Base-by-base conservation (phyloP, 805 yeast species). In the Naumovozyma baii region DNA sequence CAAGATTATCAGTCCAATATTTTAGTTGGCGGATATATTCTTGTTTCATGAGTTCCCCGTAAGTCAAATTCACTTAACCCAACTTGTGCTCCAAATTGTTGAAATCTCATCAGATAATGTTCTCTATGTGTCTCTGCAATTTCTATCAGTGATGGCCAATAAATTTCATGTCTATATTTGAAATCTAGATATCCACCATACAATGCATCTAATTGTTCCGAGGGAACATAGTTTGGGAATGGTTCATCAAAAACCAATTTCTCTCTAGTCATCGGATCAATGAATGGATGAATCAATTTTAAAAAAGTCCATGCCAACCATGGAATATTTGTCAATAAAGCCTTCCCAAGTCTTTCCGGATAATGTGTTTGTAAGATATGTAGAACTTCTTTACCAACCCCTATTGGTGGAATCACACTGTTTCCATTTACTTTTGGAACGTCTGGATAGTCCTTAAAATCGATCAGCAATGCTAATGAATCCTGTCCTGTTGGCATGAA, bases 401-500 rank as follows among this genome's bases (percentile, higher is more conserved):
- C 73, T 33, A 90, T 69, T 1, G 95, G 86, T n/a, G 97, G 97
- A 41, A 86, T 76, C 56, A 83, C 85, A 42, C 81, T 73, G 39
- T 52, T 48, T 67, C 78, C 59, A 70, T 70, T 26, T 65, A 71
- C 54, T 55, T 67, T 70, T 40, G 84, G 82, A 14, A 65, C 69
- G 40, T 66, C 72, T 12, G 64, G 59, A 43, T 85, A 78, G 15
- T 83, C 79, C 62, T 90, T 85, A 64, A 92, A 90, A 62, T 92
- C 98, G 48, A 92, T 90, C 47, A 94, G 68, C 39, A 92, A 65
- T 1, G 97, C 95, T 39, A 92, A 67, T 10, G 94, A 81, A 57
- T 90, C 98, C 63, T 92, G 98, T 17, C 97, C 97, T 0, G 86
- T 72, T 1, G 96, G 96, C 96, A 92, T 90, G 61, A 75, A 84